A percentile compares a stretch with the other conserved stretches of the same genome.
Evolutionary conservation across 2,329 filamentous ascomycete genomes (phyloP).

Genomic region (Penicillium sp.): DNA sequence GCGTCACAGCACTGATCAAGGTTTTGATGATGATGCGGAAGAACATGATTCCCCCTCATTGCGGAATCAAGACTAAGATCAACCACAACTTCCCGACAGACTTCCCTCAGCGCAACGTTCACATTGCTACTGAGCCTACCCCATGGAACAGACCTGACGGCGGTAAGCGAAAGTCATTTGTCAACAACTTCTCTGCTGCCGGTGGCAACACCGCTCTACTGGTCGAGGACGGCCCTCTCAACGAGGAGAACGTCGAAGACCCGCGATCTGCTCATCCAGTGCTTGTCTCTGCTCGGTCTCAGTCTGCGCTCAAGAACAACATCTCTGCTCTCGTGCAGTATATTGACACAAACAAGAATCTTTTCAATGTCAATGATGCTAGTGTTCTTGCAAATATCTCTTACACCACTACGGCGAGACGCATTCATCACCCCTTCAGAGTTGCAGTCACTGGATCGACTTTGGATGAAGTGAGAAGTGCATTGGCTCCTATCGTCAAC

Average conservation of each 20-base stretch:
- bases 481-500: slow-evolving; percentile 18
- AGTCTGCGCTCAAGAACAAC: slow-evolving; percentile 53
- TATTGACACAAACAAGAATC: slow-evolving; percentile 52
- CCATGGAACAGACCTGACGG: slow-evolving; percentile 34
- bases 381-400: slow-evolving; percentile 57
- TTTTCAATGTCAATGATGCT: slow-evolving; percentile 32
- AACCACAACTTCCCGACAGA: slow-evolving; percentile 49
- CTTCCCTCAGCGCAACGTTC: slow-evolving; percentile 43
- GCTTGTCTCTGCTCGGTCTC: slow-evolving; percentile 57
- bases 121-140: slow-evolving; percentile 49
- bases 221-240: slow-evolving; percentile 56
- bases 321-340: slow-evolving; percentile 55
- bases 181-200: slow-evolving; percentile 71
- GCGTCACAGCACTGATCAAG: slow-evolving; percentile 43
- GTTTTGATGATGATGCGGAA: slow-evolving; percentile 41
- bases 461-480: slow-evolving; percentile 17
- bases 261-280: slow-evolving; percentile 59
- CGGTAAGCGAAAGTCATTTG: slow-evolving; percentile 43
- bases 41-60: slow-evolving; percentile 34
- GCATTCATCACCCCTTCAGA: slow-evolving; percentile 43
- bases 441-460: slow-evolving; percentile 27
- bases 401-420: slow-evolving; percentile 65
- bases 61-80: slow-evolving; percentile 43
- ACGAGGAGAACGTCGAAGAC: slow-evolving; percentile 40
- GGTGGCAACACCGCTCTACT: slow-evolving; percentile 70